phyloP scores from a whole-genome alignment of 345 rosid genomes.

The Hypericum perforatum region DNA sequence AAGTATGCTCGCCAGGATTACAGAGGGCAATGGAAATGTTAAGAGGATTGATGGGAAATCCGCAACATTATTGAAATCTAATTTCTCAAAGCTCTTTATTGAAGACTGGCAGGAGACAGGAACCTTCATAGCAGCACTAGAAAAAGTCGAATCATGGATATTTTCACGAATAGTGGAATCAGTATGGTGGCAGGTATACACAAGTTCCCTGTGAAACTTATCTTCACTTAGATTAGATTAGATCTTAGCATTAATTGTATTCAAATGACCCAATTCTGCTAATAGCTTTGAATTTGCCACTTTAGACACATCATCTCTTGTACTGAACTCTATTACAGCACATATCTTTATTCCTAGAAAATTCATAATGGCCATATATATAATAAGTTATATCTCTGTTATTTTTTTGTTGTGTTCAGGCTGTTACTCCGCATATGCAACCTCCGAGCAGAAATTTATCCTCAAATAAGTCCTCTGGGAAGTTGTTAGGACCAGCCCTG shows the following conservation, averaged over 20 bases:
- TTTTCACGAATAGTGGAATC: slow-evolving; percentile 90
- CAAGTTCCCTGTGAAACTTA: too few species aligned
- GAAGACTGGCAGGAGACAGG: slow-evolving; percentile 95
- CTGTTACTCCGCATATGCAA: slow-evolving; percentile 89
- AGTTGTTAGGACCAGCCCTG: slow-evolving; percentile 59
- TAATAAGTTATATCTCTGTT: not conserved
- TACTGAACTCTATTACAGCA: too few species aligned
- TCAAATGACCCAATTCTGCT: too few species aligned
- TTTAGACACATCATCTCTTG: too few species aligned
- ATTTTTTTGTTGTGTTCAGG: slow-evolving; percentile 27
- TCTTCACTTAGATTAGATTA: too few species aligned
- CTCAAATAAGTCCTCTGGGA: slow-evolving; percentile 31
- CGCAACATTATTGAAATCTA: slow-evolving; percentile 30
- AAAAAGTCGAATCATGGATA: slow-evolving; percentile 80
- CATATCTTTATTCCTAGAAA: too few species aligned
- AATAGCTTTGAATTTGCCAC: too few species aligned
- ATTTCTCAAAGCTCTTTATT: slow-evolving; percentile 30
- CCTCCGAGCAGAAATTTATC: slow-evolving; percentile 37
- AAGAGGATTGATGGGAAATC: slow-evolving; percentile 32
- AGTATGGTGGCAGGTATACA: slow-evolving; percentile 95
- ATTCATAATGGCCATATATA: too few species aligned
- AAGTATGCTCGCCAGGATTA: slow-evolving; percentile 27
- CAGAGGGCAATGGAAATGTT: slow-evolving; percentile 41
- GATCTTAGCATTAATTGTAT: too few species aligned
- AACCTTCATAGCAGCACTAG: slow-evolving; percentile 64